Base-by-base conservation (phyloP, 2,329 filamentous ascomycete species). In the Hypoxylon sp. region DNA sequence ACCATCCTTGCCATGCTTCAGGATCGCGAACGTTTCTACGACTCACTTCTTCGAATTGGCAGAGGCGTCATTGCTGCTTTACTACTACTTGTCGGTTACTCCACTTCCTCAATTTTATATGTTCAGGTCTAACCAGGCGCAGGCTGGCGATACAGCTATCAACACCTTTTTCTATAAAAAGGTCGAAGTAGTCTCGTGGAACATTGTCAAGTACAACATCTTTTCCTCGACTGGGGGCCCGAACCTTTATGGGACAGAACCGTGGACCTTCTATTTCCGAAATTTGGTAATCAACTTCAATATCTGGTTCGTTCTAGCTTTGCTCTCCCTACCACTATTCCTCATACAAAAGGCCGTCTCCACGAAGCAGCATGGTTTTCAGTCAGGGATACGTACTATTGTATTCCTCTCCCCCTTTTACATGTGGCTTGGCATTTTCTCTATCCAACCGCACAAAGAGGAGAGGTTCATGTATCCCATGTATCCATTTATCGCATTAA, bases 391-490 rank as follows among this genome's bases (percentile, higher is more conserved):
- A 61, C 90, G 94, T 37, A 93, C 91, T 9, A 75, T 97, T 52
- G 88, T 95, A 19, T 93, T 97, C 72, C 84, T 95, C 59, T 82
- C 88, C 0, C 96, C 96, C 0, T 97, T 98, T 80, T 99, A 98
- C 78, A 86, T 98, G 77, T 99, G 96, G 96, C 86, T 99, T 29
- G 88, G 82, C 3, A 96, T 98, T 69, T 98, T 99, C 82, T 95
- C 93, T 0, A 78, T 92, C 8, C 96, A 99, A 78, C 93, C 96
- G 14, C 96, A 99, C 82, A 99, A 99, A 77, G 96, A 99, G 79
- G 96, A 99, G 81, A 87, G 96, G 5, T 99, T 99, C 83, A 98
- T 99, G 94, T 99, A 97, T 76, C 96, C 96, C 0, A 92, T 90
- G 1, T 99, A 99, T 76, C 96, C 96, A 0, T 94, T 95, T 70